Evolutionary conservation across 139 green algal genomes (phyloP).

Genomic region (Tetraselmis chui): DNA sequence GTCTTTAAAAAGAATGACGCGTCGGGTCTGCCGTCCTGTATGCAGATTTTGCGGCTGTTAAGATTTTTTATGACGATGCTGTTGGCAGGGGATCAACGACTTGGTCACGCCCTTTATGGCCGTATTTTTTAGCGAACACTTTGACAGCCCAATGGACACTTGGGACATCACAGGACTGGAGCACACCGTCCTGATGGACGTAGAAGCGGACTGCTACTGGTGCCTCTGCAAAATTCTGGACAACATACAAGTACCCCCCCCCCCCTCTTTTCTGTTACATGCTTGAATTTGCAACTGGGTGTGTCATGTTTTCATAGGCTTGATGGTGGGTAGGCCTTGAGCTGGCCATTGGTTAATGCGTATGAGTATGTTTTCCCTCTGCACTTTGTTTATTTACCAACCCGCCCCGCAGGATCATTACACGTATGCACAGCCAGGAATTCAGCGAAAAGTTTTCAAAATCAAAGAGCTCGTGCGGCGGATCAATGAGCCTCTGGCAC

Average conservation of each 20-base stretch:
- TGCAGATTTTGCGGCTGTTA: too few relatives aligned
- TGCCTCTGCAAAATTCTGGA: constrained; percentile 83
- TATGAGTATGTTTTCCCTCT: too few relatives aligned
- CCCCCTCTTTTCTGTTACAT: too few relatives aligned
- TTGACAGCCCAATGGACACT: constrained; percentile 46
- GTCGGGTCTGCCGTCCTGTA: too few relatives aligned
- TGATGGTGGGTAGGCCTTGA: too few relatives aligned
- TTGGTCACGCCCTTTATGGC: constrained; percentile 91
- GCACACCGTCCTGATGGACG: constrained; percentile 41
- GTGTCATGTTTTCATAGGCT: too few relatives aligned
- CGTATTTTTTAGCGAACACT: constrained; percentile 80
- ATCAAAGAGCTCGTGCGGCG: constrained; percentile 74
- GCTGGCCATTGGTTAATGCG: too few relatives aligned
- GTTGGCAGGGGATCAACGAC: constrained; percentile 97
- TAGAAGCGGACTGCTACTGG: constrained; percentile 97
- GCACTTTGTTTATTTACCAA: too few relatives aligned
- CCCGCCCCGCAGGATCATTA: constrained; percentile 98
- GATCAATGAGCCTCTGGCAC: constrained; percentile 40
- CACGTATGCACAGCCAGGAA: constrained; percentile 93
- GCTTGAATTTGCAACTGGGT: too few relatives aligned
- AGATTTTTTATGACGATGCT: too few relatives aligned
- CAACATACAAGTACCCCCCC: constrained; percentile 31
- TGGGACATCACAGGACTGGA: constrained; percentile 33
- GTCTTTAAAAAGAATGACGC: too few relatives aligned
- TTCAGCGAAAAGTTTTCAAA: constrained; percentile 85